A percentile compares a stretch with the other conserved stretches of the same genome.
Evolutionary conservation across 352 stramenopile species (phyloP).

Genomic region (Pythium brachiatum): DNA sequence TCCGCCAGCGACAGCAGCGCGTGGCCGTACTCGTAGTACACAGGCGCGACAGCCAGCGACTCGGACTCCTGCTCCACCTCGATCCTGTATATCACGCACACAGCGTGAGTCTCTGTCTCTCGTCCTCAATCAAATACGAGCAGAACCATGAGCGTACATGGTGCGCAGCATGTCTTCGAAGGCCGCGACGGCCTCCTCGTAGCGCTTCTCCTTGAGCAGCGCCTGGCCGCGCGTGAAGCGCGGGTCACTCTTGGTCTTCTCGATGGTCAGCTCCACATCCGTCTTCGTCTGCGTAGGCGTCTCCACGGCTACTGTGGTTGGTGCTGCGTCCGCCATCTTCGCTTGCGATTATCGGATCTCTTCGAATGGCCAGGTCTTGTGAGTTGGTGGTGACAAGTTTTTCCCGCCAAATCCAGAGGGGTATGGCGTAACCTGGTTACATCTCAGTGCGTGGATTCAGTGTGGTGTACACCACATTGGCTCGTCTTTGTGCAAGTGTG

Average conservation of each 20-base stretch:
- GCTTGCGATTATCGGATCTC: not conserved
- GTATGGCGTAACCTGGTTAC: constrained; percentile 1
- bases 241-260: constrained; percentile 67
- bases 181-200: constrained; percentile 73
- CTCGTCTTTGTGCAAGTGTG: constrained; percentile 6
- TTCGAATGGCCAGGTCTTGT: not conserved
- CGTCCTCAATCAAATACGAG: not conserved
- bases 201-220: constrained; percentile 77
- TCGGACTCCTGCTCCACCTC: constrained; percentile 72
- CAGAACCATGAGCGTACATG: constrained; percentile 41
- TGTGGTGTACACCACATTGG: constrained; percentile 13
- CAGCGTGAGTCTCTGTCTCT: not conserved
- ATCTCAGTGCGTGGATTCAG: not conserved
- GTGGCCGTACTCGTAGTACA: constrained; percentile 85
- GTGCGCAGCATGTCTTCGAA: constrained; percentile 79
- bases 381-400: not conserved
- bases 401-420: constrained; percentile 26
- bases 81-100: constrained; percentile 30
- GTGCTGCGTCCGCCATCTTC: constrained; percentile 7
- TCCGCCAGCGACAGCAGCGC: constrained; percentile 72
- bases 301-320: not conserved
- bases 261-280: constrained; percentile 30
- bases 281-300: constrained; percentile 5
- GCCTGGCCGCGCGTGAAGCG: constrained; percentile 66
- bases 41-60: constrained; percentile 36